Evolutionary conservation across 768 basidiomycete species (phyloP), one percentile per base, ranked within the genome.

Genomic region (Serendipita sp.): DNA sequence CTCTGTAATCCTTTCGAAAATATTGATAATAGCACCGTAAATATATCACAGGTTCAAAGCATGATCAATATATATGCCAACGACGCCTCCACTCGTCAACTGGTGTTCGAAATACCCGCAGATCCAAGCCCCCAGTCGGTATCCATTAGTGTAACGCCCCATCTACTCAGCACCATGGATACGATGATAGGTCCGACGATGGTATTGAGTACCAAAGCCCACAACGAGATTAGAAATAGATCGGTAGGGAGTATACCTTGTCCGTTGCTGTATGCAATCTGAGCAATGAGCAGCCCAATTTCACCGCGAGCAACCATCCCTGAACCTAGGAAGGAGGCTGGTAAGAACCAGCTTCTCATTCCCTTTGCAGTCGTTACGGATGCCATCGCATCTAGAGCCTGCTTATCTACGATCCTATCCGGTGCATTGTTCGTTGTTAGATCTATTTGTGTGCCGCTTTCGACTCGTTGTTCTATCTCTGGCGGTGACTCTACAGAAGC

Each of bases 291-390:
- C 53, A 86, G 75, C 11, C 82, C 84, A 31, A 86, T 85, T 71
- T 86, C 85, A 1, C 86, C 86, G 2, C 85, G 77, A 0, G 85
- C 80, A 40, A 85, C 79, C 79, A 86, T 81, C 0, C 83, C 83
- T 2, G 81, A 69, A 0, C 81, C 80, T 18, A 84, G 72, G 44
- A 73, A 10, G 72, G 63, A 0, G 76, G 75, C 3, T 74, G 71
- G 1, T 69, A 72, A 0, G 45, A 64, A 73, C 5, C 69, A 66
- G n/a, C 67, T 63, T 8, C 65, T 65, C 3, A 62, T 37, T 13
- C 40, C 40, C 40, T 40, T 40, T 13, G 40, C 23, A 23, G 23
- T 23, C 23, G 23, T 23, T 23, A 23, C 23, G 23, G 23, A 23
- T 23, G 23, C 23, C 23, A 23, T 23, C 23, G 23, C 23, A 23